Evolutionary conservation across 2,329 filamentous ascomycete species (phyloP).

Genomic region (Botrytis aclada): DNA sequence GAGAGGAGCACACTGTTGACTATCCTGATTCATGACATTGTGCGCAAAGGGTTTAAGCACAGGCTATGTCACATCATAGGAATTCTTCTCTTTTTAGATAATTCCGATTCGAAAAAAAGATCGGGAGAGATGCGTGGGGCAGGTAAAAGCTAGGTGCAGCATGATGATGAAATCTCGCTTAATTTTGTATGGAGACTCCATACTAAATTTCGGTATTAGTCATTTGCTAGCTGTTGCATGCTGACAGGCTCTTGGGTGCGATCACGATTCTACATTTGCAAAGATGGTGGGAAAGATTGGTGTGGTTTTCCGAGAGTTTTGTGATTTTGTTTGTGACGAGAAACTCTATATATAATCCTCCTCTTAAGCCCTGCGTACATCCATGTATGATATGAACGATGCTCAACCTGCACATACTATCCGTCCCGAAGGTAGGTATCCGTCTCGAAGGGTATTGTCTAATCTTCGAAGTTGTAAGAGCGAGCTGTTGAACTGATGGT

Average conservation of each 20-base stretch:
- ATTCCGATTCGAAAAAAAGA: not conserved
- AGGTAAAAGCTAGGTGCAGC: not conserved
- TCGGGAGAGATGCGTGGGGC: rapidly evolving
- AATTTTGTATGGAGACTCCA: not conserved
- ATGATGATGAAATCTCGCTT: slow-evolving; percentile 2
- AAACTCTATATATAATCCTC: not conserved
- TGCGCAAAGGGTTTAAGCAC: no score
- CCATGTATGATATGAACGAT: no score
- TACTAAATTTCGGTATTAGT: not conserved
- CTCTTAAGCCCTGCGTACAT: not conserved
- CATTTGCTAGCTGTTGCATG: not conserved
- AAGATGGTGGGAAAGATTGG: not conserved
- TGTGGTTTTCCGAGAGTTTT: not conserved
- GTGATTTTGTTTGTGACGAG: not conserved
- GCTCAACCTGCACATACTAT: not conserved
- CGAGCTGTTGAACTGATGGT: not conserved
- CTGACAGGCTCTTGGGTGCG: not conserved
- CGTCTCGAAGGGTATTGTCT: not conserved
- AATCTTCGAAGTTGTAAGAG: rapidly evolving
- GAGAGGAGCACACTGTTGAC: no score
- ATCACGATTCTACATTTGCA: no score
- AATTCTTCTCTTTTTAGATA: no score
- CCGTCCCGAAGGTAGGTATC: no score
- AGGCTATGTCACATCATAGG: no score
- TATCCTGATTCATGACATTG: no score